Conservation (phyloP, 345 rosid genomes). For the Syzygium oleosum region DNA sequence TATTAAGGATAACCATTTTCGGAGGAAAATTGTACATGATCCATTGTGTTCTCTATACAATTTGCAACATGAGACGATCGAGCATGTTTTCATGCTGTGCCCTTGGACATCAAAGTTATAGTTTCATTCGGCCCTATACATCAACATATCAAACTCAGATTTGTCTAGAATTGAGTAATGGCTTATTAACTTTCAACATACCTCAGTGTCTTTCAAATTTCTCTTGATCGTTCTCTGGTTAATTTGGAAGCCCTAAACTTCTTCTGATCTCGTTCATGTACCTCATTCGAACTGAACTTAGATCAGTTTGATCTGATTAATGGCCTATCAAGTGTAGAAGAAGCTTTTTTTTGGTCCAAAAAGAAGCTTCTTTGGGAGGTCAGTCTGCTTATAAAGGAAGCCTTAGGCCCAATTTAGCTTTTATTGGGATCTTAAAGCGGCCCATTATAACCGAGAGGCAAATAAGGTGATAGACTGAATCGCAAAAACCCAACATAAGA, state of each 20-base stretch:
- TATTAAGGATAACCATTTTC: no score
- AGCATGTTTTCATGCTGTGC: no score
- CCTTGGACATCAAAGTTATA: background rate
- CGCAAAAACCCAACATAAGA: background rate
- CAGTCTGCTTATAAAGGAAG: background rate
- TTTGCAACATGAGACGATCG: no score
- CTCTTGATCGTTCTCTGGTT: background rate
- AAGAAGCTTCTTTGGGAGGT: background rate
- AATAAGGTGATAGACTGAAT: accelerated
- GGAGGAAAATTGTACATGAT: no score
- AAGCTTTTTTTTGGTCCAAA: background rate
- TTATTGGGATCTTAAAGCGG: background rate
- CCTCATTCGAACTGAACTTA: background rate
- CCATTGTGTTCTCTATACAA: no score
- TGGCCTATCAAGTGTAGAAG: background rate
- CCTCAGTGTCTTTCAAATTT: background rate
- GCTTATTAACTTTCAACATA: background rate
- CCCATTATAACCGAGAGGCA: background rate
- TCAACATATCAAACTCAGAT: background rate
- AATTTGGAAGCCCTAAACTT: background rate
- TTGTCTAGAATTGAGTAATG: background rate
- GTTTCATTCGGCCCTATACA: background rate
- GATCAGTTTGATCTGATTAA: background rate
- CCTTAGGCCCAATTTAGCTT: background rate
- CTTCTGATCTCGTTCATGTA: background rate